Percentiles rank a stretch among this genome's conserved stretches.
Conservation (phyloP, 495 filamentous ascomycete genomes). For the Xylaria sp. region DNA sequence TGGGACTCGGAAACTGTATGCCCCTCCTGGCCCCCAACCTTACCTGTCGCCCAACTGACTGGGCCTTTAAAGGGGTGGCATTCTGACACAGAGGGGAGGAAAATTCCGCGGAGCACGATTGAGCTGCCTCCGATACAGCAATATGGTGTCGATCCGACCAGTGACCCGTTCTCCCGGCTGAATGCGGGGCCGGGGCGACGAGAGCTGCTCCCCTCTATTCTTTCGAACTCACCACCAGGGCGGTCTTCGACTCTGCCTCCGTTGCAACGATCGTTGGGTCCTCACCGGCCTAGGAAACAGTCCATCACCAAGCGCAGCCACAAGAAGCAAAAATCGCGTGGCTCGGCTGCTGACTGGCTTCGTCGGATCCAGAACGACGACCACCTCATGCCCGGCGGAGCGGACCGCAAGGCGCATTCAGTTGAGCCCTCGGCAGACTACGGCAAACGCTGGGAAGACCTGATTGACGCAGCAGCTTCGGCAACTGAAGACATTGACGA, state of each 20-base stretch:
- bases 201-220: slow-evolving; percentile 80
- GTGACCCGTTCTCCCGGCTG: slow-evolving; percentile 69
- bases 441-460: slow-evolving; percentile 91
- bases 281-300: slow-evolving; percentile 77
- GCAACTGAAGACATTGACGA: slow-evolving; percentile 91
- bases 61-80: slow-evolving; percentile 64
- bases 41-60: slow-evolving; percentile 20
- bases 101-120: slow-evolving; percentile 64
- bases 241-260: slow-evolving; percentile 87
- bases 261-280: slow-evolving; percentile 67
- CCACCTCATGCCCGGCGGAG: slow-evolving; percentile 69
- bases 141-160: slow-evolving; percentile 68
- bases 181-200: slow-evolving; percentile 64
- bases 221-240: slow-evolving; percentile 81
- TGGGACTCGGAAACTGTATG: slow-evolving; percentile 86
- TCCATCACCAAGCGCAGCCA: slow-evolving; percentile 83
- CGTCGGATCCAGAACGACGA: slow-evolving; percentile 59
- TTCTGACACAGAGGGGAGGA: slow-evolving; percentile 72
- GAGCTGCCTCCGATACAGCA: slow-evolving; percentile 79
- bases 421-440: slow-evolving; percentile 80
- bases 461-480: slow-evolving; percentile 89
- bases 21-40: slow-evolving; percentile 29
- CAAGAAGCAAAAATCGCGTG: slow-evolving; percentile 77
- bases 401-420: slow-evolving; percentile 81
- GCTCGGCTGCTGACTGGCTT: slow-evolving; percentile 53